phyloP scores from a whole-genome alignment of 1,139 yeast species.

The Blastobotrys serpentis region DNA sequence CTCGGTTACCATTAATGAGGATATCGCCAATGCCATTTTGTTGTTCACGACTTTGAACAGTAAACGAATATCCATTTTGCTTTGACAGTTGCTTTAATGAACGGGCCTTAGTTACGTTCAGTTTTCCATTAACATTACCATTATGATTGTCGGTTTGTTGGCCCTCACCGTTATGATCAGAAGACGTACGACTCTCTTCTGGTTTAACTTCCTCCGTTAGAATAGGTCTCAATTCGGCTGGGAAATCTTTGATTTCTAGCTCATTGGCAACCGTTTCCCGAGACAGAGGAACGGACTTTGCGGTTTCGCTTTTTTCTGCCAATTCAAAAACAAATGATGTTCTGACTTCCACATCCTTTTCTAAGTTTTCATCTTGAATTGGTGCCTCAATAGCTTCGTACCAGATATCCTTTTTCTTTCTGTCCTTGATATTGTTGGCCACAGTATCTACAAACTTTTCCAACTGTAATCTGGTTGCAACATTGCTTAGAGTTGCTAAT shows the following conservation, averaged over 20 bases:
- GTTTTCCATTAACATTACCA: not conserved
- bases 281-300: constrained; percentile 13
- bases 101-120: constrained; percentile 21
- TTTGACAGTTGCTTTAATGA: constrained; percentile 25
- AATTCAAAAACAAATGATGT: constrained; percentile 4
- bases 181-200: not conserved
- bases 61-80: constrained; percentile 14
- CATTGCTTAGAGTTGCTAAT: constrained; percentile 26
- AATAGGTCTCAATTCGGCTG: constrained; percentile 16
- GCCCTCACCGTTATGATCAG: constrained; percentile 10
- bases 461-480: constrained; percentile 25
- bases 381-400: constrained; percentile 23
- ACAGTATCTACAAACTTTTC: constrained; percentile 20
- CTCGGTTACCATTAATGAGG: constrained; percentile 6
- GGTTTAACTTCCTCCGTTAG: constrained; percentile 15
- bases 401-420: constrained; percentile 27
- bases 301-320: constrained; percentile 11
- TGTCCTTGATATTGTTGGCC: constrained; percentile 21
- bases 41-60: constrained; percentile 18
- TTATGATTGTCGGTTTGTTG: too few relatives aligned
- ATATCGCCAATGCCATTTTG: constrained; percentile 2
- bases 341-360: constrained; percentile 7
- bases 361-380: constrained; percentile 13
- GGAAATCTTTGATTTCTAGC: constrained; percentile 16
- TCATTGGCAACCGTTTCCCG: constrained; percentile 13